Evolutionary conservation across 805 yeast genomes (phyloP), one percentile per base, ranked within the genome.

Genomic region (Novakomyces olei): DNA sequence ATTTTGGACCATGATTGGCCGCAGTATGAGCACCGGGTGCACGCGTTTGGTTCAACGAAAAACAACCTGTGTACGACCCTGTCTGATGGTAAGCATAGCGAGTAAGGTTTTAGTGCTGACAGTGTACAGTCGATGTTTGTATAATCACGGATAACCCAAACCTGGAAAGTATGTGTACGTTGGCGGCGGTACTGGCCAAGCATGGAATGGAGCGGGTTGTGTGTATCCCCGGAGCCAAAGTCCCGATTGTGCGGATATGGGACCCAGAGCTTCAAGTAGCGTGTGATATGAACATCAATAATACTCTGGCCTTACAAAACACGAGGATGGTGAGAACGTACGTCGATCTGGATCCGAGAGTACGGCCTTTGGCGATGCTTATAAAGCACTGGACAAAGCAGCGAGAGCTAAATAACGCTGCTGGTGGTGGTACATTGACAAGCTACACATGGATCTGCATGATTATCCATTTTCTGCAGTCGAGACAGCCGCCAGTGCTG

Each of bases 381-480:
- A 37, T 44, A 23, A 44, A 44, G 32, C 38, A 41, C 26, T 44
- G 47, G 47, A 38, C 47, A 12, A 44, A 44, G 26, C 39, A 37
- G 24, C 41, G 47, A 7, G 36, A 15, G 16, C 36, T 44, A 14
- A 44, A 44, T 27, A 45, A 44, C 24, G 47, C 47, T n/a, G 47
- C 47, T 4, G 43, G 38, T 9, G 46, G 46, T 17, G 46, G 42
- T 5, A 44, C 47, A 4, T 31, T 44, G 22, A 37, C 45, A 9
- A 43, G 46, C 9, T 44, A 44, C 30, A 41, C 47, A 14, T 43
- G 46, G 44, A 38, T 44, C 8, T 44, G 47, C 26, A 26, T 44
- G 34, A 39, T 44, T 30, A 37, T 44, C 31, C 42, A 41, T 27
- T 44, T 41, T 31, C 33, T 44, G 14, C 47, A 44, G 30, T 27